phyloP scores from a whole-genome alignment of 2,329 filamentous ascomycete species.

The Colletotrichum sidae region DNA sequence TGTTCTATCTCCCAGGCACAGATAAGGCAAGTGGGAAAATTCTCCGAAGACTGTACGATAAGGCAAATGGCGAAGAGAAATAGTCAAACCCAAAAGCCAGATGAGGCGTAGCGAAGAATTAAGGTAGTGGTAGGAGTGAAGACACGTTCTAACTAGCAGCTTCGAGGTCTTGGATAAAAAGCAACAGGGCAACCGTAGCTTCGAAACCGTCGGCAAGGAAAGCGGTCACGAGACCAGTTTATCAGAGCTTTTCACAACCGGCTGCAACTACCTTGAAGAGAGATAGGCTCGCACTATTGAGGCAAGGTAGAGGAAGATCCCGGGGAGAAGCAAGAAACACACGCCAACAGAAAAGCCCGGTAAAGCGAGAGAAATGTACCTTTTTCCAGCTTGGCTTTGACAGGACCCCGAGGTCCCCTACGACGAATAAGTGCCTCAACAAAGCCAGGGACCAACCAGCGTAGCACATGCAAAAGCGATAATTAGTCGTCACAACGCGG shows the following conservation, averaged over 20 bases:
- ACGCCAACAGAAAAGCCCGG: slow-evolving; percentile 1
- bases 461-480: slow-evolving; percentile 35
- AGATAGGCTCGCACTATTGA: slow-evolving; percentile 4
- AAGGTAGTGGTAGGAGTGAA: slow-evolving; percentile 2
- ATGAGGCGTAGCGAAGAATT: not conserved
- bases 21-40: slow-evolving; percentile 5
- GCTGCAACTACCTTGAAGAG: slow-evolving; percentile 8
- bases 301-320: slow-evolving; percentile 19
- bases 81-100: not conserved
- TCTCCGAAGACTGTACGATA: not conserved
- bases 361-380: slow-evolving; percentile 11
- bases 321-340: slow-evolving; percentile 15
- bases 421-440: slow-evolving; percentile 32
- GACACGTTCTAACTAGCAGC: slow-evolving; percentile 5
- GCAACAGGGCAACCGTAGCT: slow-evolving; percentile 17
- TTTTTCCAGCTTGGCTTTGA: slow-evolving; percentile 22
- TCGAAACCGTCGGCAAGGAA: slow-evolving; percentile 27
- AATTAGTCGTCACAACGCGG: slow-evolving; percentile 23
- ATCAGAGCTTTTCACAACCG: slow-evolving; percentile 30
- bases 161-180: slow-evolving; percentile 10
- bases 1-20: not conserved
- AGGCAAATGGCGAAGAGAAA: not conserved
- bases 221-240: slow-evolving; percentile 37
- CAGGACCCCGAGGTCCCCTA: slow-evolving; percentile 21
- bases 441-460: slow-evolving; percentile 24